These are phyloP conservation scores for Pleurotus sapidus DNA, from an alignment of 768 basidiomycete species.

Conservation along the genomic window DNA sequence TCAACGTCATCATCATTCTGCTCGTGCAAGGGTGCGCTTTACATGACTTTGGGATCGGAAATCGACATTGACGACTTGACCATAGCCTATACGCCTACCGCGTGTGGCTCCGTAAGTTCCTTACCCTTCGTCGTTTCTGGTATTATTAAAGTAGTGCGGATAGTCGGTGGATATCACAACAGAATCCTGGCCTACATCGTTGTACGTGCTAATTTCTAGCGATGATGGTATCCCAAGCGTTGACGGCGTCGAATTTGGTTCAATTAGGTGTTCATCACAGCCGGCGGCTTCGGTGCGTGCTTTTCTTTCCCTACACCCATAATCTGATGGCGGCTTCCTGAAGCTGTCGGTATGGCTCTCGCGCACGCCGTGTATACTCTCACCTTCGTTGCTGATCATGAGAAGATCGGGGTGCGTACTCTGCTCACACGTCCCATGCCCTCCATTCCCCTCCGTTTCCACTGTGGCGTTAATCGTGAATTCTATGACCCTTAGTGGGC, in stretches of 20 bases:
- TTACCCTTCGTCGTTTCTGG: not conserved
- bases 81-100: constrained; percentile 2
- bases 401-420: not conserved
- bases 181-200: not conserved
- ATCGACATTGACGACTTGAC: no score
- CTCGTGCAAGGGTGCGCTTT: constrained; percentile 22
- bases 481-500: no score
- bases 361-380: not conserved
- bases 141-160: not conserved
- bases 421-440: no score
- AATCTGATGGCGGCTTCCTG: no score
- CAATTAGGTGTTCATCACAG: not conserved
- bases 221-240: no score
- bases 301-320: not conserved
- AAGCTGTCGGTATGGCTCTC: not conserved
- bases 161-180: constrained; percentile 4
- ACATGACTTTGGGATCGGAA: not conserved
- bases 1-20: constrained; percentile 23
- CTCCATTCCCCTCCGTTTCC: no score
- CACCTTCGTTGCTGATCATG: not conserved
- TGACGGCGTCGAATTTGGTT: no score
- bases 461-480: no score
- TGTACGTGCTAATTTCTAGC: not conserved
- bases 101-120: constrained; percentile 1
- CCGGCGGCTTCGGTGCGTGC: not conserved